phyloP scores from a whole-genome alignment of 2,329 filamentous ascomycete species.

The Penicillium sp. region DNA sequence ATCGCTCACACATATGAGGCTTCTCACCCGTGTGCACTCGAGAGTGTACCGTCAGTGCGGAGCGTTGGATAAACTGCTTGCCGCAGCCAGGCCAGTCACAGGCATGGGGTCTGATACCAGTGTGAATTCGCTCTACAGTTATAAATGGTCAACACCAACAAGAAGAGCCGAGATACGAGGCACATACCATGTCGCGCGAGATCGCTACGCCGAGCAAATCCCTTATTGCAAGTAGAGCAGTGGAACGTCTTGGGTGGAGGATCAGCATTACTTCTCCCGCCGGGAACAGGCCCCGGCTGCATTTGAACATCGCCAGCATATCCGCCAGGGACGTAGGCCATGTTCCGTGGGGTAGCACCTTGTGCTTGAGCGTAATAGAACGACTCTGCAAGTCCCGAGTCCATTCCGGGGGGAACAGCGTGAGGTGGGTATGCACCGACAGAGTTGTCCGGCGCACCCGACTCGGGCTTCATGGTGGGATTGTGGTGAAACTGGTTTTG shows the following conservation, averaged over 20 bases:
- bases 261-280: constrained; percentile 42
- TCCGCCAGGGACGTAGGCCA: constrained; percentile 49
- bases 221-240: constrained; percentile 84
- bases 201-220: constrained; percentile 89
- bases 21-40: constrained; percentile 97
- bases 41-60: constrained; percentile 88
- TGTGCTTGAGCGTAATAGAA: constrained; percentile 23
- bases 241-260: constrained; percentile 70
- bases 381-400: constrained; percentile 24
- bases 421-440: constrained; percentile 55
- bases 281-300: constrained; percentile 40
- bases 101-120: constrained; percentile 80
- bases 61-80: constrained; percentile 96
- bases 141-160: not conserved
- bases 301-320: constrained; percentile 46
- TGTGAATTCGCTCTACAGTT: constrained; percentile 82
- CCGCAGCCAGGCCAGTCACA: constrained; percentile 85
- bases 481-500: constrained; percentile 39
- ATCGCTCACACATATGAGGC: constrained; percentile 94
- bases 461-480: constrained; percentile 56
- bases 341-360: constrained; percentile 52
- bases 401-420: constrained; percentile 50
- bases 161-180: not conserved
- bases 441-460: constrained; percentile 53
- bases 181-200: constrained; percentile 83